Conservation (phyloP, 2,329 filamentous ascomycete species). For the Colletotrichum liriopes region DNA sequence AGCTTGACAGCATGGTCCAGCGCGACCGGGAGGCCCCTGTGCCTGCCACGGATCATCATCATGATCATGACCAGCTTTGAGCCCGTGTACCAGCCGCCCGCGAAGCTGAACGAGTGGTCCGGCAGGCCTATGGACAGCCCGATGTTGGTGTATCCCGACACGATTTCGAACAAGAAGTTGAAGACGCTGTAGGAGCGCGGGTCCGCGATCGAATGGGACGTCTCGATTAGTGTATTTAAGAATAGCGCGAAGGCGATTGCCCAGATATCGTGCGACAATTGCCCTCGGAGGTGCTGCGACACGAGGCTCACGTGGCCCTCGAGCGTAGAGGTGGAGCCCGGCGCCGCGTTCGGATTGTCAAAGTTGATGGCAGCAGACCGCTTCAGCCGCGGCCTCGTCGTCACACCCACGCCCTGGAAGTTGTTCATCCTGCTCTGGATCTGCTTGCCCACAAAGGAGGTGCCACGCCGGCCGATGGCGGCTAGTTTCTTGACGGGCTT, state of each 20-base stretch:
- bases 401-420: slow-evolving; percentile 62
- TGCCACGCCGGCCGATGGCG: slow-evolving; percentile 47
- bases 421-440: slow-evolving; percentile 61
- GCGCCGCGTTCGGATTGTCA: slow-evolving; percentile 9
- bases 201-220: slow-evolving; percentile 65
- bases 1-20: slow-evolving; percentile 68
- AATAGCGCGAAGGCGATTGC: slow-evolving; percentile 74
- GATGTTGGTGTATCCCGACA: slow-evolving; percentile 73
- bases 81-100: slow-evolving; percentile 66
- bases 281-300: slow-evolving; percentile 71
- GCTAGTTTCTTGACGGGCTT: slow-evolving; percentile 54
- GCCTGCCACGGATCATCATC: slow-evolving; percentile 71
- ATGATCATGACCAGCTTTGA: slow-evolving; percentile 72
- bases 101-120: slow-evolving; percentile 68
- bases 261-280: slow-evolving; percentile 80
- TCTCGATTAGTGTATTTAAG: slow-evolving; percentile 73
- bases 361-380: slow-evolving; percentile 32
- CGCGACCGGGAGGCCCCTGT: slow-evolving; percentile 70
- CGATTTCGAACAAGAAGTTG: slow-evolving; percentile 72
- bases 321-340: slow-evolving; percentile 43
- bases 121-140: slow-evolving; percentile 73
- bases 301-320: slow-evolving; percentile 64
- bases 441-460: slow-evolving; percentile 69
- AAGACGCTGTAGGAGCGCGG: slow-evolving; percentile 71
- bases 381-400: slow-evolving; percentile 43